phyloP scores from a whole-genome alignment of 2,329 filamentous ascomycete species.

The Penicillium sp. region DNA sequence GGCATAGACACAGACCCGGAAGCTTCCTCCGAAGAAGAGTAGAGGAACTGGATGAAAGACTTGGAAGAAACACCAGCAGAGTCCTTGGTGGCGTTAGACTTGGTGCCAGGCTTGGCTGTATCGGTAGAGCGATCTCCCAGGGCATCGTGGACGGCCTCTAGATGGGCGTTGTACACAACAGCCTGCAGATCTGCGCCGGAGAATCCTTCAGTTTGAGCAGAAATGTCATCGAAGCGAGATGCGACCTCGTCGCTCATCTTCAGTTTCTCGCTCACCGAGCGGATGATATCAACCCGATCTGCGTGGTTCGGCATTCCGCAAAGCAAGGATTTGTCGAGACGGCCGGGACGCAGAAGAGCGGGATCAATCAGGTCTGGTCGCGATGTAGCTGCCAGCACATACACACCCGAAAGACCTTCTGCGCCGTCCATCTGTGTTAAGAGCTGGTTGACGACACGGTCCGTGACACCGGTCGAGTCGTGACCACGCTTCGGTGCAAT shows the following conservation, averaged over 20 bases:
- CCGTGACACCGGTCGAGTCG: slow-evolving; percentile 96
- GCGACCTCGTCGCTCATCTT: slow-evolving; percentile 67
- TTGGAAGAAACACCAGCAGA: slow-evolving; percentile 38
- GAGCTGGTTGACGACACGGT: slow-evolving; percentile 96
- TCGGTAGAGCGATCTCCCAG: slow-evolving; percentile 57
- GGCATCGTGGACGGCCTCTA: slow-evolving; percentile 94
- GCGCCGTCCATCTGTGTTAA: slow-evolving; percentile 99
- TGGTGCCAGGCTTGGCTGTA: slow-evolving; percentile 42
- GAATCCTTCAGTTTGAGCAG: slow-evolving; percentile 78
- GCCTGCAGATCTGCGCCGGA: slow-evolving; percentile 94
- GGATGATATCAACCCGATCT: slow-evolving; percentile 85
- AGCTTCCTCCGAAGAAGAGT: slow-evolving; percentile 59
- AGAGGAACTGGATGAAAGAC: slow-evolving; percentile 77
- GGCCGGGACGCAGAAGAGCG: slow-evolving; percentile 83
- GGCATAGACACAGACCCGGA: slow-evolving; percentile 61
- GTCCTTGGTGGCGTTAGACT: slow-evolving; percentile 29
- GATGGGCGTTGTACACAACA: slow-evolving; percentile 90
- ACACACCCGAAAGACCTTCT: slow-evolving; percentile 90
- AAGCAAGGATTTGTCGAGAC: slow-evolving; percentile 87
- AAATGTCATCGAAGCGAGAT: slow-evolving; percentile 68
- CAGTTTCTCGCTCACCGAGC: slow-evolving; percentile 78
- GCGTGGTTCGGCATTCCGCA: slow-evolving; percentile 81
- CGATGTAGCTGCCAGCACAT: slow-evolving; percentile 91
- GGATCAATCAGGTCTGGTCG: slow-evolving; percentile 94
- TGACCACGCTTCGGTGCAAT: slow-evolving; percentile 97